Evolutionary conservation across 2,329 filamentous ascomycete species (phyloP).

Genomic region (Lachnellula arida): DNA sequence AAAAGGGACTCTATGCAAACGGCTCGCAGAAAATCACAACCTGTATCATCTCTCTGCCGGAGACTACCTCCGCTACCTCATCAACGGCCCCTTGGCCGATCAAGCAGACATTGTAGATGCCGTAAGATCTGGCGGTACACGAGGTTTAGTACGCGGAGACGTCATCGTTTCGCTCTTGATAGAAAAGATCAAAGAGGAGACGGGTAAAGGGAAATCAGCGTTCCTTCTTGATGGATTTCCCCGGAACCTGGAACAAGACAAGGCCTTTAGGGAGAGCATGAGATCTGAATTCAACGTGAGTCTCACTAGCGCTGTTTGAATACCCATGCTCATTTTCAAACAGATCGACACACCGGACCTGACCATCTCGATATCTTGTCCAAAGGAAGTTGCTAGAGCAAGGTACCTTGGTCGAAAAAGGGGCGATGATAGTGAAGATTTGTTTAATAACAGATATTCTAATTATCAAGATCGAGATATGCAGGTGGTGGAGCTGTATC

Average conservation of each 20-base stretch:
- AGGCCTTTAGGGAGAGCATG: background rate
- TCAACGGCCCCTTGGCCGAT: background rate
- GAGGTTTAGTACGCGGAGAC: background rate
- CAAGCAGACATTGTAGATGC: background rate
- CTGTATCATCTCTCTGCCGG: background rate
- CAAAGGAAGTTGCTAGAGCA: background rate
- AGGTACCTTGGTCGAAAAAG: background rate
- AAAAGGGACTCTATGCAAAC: background rate
- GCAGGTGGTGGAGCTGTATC: background rate
- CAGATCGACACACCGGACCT: background rate
- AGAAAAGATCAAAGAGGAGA: background rate
- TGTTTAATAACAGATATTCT: background rate
- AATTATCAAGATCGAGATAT: background rate
- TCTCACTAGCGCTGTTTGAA: background rate
- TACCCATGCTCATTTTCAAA: background rate
- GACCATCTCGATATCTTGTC: background rate
- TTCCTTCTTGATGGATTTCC: constrained; percentile 10
- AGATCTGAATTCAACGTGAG: background rate
- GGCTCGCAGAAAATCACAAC: background rate
- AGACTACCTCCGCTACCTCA: background rate
- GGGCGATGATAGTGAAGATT: background rate
- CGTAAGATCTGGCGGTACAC: background rate
- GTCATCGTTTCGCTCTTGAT: background rate
- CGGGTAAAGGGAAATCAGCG: background rate
- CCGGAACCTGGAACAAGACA: constrained; percentile 4